Base-by-base conservation (phyloP, 768 basidiomycete genomes). In the Pleurotus ostreatus region DNA sequence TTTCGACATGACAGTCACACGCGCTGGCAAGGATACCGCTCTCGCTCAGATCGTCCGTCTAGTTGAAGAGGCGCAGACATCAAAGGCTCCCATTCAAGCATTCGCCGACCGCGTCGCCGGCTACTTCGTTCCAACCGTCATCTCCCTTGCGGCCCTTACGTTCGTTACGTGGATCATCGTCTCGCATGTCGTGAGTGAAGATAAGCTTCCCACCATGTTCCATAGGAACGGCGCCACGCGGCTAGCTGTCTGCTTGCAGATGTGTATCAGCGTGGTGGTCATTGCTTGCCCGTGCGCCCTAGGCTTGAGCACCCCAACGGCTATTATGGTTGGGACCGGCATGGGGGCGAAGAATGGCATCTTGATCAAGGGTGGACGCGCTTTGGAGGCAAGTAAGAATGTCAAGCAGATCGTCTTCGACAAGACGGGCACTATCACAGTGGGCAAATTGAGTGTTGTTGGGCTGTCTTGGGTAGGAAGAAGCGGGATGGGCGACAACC, bases 301-400 rank as follows among this genome's bases (percentile, higher is more conserved):
- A 34, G 97, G 96, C 4, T 79, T 98, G 57, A 92, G 92, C 55
- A 98, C 96, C 0, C 97, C 97, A 1, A 98, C 97, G 0, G 97
- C 96, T 2, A 94, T 98, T 71, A 98, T 98, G 97, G 97, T 98
- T 30, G 97, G 97, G 15, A 98, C 96, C 0, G 97, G 97, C 1
- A 85, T 98, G 56, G 97, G 97, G 1, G 97, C 97, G 7, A 82
- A 89, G 74, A 96, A 98, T 64, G 96, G 97, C 0, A 98, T 99
- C 57, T 74, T 99, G 46, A 98, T 99, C 83, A 99, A 99, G 68
- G 95, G 97, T 18, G 97, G 95, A 1, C 79, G 89, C 12, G 95
- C 97, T 2, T 76, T 99, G 23, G 97, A 99, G 67, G 94, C 92
- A 2, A 94, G 93, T 70, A 85, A 83, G 61, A 78, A 79, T 51